Conservation (phyloP, 1,284 basidiomycete genomes). For the Moesziomyces globuligerus region DNA sequence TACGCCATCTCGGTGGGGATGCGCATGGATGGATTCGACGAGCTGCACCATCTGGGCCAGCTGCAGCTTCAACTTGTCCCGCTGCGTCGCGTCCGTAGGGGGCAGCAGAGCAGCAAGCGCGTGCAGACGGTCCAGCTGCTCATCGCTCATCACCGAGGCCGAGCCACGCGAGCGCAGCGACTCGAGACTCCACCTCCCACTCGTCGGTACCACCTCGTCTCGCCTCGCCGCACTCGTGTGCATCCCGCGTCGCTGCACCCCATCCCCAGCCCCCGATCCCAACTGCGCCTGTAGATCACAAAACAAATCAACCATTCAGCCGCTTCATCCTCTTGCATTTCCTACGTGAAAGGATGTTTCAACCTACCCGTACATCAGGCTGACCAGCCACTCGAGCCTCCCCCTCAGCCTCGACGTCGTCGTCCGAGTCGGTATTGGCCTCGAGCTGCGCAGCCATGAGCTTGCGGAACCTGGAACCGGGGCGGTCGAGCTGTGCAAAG, state of each 20-base stretch:
- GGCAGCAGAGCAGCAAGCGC: slow-evolving; percentile 31
- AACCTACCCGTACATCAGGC: slow-evolving; percentile 12
- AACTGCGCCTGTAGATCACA: too few species aligned
- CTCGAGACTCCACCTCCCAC: slow-evolving; percentile 31
- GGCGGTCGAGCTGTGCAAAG: slow-evolving; percentile 68
- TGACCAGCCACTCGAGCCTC: neutral
- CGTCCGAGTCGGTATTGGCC: slow-evolving; percentile 9
- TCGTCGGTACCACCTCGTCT: slow-evolving; percentile 20
- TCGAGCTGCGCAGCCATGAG: slow-evolving; percentile 65
- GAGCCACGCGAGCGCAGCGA: slow-evolving; percentile 1
- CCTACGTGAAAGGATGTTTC: too few species aligned
- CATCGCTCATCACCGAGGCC: slow-evolving; percentile 11
- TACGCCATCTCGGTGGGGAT: slow-evolving; percentile 1
- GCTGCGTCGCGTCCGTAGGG: slow-evolving; percentile 5
- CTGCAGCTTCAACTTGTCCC: slow-evolving; percentile 14
- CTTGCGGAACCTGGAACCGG: slow-evolving; percentile 55
- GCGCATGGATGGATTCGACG: slow-evolving; percentile 12
- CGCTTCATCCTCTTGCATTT: too few species aligned
- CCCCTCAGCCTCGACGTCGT: slow-evolving; percentile 2
- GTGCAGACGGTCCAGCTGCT: slow-evolving; percentile 38
- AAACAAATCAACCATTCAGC: too few species aligned
- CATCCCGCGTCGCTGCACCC: neutral
- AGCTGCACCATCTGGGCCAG: slow-evolving; percentile 25
- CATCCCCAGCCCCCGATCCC: too few species aligned
- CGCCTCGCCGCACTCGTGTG: neutral